These are phyloP conservation scores for Venturia oleaginea DNA, from an alignment of 2,329 filamentous ascomycete genomes.

Conservation along the genomic window DNA sequence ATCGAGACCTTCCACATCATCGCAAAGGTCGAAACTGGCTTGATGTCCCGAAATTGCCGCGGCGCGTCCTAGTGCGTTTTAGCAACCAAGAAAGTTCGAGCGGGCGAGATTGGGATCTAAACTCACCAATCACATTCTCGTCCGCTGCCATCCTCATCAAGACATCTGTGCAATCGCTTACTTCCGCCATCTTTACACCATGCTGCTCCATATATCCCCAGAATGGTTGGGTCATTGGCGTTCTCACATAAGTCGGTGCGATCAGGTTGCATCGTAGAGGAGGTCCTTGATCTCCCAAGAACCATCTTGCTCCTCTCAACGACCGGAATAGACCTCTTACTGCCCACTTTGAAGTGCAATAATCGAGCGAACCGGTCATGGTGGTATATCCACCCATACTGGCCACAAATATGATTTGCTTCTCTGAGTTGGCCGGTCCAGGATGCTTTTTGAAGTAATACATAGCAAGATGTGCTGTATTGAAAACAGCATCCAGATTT, in stretches of 20 bases:
- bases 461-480: constrained; percentile 18
- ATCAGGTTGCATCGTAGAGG: constrained; percentile 21
- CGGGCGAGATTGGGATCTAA: neutral
- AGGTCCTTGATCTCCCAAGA: neutral
- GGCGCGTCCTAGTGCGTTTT: neutral
- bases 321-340: constrained; percentile 23
- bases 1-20: constrained; percentile 9
- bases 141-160: constrained; percentile 8
- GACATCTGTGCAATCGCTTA: constrained; percentile 9
- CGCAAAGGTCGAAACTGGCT: constrained; percentile 9
- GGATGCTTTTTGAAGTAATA: constrained; percentile 24
- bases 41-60: neutral
- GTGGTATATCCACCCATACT: constrained; percentile 22
- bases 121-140: constrained; percentile 3
- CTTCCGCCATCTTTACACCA: constrained; percentile 2
- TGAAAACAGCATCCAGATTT: constrained; percentile 18
- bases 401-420: constrained; percentile 20
- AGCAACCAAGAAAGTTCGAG: neutral
- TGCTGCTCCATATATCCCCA: constrained; percentile 3
- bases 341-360: constrained; percentile 23
- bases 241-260: constrained; percentile 23
- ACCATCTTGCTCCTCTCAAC: constrained; percentile 14
- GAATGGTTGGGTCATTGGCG: constrained; percentile 15
- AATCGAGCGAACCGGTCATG: constrained; percentile 20
- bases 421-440: neutral